These are phyloP conservation scores for Marasmius fiardii DNA, from an alignment of 1,284 basidiomycete genomes.

Conservation along the genomic window DNA sequence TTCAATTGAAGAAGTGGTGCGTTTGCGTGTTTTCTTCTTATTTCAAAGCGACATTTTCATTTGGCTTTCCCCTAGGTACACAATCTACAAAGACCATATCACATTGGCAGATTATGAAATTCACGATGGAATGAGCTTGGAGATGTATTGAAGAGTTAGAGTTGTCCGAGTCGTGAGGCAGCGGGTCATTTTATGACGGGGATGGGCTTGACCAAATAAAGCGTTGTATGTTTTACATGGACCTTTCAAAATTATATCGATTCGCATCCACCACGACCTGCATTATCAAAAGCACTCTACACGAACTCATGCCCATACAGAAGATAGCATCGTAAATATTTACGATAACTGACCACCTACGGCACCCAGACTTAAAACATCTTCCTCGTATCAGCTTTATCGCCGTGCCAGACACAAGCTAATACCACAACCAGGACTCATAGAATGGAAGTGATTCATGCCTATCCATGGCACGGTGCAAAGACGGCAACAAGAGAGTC, in stretches of 20 bases:
- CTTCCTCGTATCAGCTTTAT: no score
- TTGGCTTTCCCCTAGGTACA: slow-evolving; percentile 63
- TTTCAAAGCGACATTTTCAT: not conserved
- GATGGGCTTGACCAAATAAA: no score
- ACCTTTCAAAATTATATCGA: slow-evolving; percentile 2
- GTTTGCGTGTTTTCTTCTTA: slow-evolving; percentile 22
- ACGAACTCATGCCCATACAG: no score
- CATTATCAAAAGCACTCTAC: not conserved
- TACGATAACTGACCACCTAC: no score
- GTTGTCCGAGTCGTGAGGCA: not conserved
- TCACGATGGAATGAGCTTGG: slow-evolving; percentile 90
- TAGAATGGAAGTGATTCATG: no score
- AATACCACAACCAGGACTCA: no score
- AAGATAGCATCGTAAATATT: no score
- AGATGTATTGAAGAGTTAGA: slow-evolving; percentile 70
- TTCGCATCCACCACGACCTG: not conserved
- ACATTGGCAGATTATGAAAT: slow-evolving; percentile 94
- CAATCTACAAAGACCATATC: slow-evolving; percentile 92
- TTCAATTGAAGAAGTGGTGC: slow-evolving; percentile 95
- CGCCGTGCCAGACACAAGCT: no score
- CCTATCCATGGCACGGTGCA: no score
- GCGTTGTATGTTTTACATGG: not conserved
- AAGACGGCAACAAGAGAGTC: no score
- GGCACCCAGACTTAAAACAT: no score
- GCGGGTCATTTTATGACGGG: no score